Conservation (phyloP, 148 eudicot species). For the Silene conica region DNA sequence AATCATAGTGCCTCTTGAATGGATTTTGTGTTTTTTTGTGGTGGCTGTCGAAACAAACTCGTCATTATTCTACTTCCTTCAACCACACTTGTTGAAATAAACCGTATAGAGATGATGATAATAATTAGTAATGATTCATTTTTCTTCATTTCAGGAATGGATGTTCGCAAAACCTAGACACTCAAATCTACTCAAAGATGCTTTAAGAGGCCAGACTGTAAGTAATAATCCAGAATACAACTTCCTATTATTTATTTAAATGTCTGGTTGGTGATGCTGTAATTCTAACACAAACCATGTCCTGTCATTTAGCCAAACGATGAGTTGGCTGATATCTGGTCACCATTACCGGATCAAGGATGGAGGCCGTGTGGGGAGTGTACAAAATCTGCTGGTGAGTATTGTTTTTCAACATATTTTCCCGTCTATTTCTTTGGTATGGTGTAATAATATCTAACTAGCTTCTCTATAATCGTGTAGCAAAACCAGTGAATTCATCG, state of each 20-base stretch:
- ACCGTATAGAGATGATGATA: too few species aligned
- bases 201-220: slow-evolving; percentile 63
- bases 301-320: slow-evolving; percentile 45
- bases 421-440: background rate
- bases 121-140: too few species aligned
- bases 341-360: slow-evolving; percentile 73
- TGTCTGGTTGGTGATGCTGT: background rate
- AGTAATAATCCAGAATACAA: slow-evolving; percentile 31
- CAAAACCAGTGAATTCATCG: slow-evolving; percentile 58
- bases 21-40: too few species aligned
- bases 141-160: slow-evolving; percentile 56
- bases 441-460: slow-evolving; percentile 13
- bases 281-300: slow-evolving; percentile 2
- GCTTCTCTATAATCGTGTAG: slow-evolving; percentile 36
- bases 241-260: background rate
- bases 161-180: slow-evolving; percentile 74
- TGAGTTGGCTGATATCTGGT: slow-evolving; percentile 71
- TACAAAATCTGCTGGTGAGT: slow-evolving; percentile 48
- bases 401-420: background rate
- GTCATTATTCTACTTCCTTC: too few species aligned
- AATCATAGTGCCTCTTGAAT: too few species aligned
- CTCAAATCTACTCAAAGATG: slow-evolving; percentile 67
- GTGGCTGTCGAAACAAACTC: too few species aligned
- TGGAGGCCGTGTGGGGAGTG: slow-evolving; percentile 65
- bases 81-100: too few species aligned